Conservation (phyloP, 1,284 basidiomycete genomes). For the Porogramme epimiltina region DNA sequence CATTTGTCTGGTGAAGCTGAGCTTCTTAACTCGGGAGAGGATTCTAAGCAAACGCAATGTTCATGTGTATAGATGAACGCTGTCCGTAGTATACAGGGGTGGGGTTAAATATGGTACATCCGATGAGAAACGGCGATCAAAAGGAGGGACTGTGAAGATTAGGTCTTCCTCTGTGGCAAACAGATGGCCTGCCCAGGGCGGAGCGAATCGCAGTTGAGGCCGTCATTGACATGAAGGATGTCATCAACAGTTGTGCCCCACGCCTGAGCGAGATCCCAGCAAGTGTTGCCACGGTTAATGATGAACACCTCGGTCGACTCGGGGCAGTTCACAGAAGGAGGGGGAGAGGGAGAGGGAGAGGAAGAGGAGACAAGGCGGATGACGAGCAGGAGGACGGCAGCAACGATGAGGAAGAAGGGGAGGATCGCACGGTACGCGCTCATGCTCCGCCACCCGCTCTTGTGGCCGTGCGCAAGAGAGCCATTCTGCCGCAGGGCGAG, state of each 20-base stretch:
- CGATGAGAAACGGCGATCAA: too few species aligned
- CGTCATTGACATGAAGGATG: constrained; percentile 54
- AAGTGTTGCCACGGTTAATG: constrained; percentile 64
- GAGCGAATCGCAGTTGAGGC: constrained; percentile 56
- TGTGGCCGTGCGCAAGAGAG: constrained; percentile 5
- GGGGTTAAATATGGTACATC: background rate
- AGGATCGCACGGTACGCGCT: constrained; percentile 64
- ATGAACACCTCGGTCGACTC: constrained; percentile 48
- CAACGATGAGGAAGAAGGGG: constrained; percentile 74
- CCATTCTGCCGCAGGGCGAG: constrained; percentile 2
- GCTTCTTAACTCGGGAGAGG: too few species aligned
- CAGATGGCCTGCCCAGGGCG: constrained; percentile 65
- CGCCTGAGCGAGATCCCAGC: constrained; percentile 63
- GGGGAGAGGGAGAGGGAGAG: constrained; percentile 31
- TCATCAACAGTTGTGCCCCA: constrained; percentile 56
- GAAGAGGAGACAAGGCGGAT: constrained; percentile 60
- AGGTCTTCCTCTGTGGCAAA: constrained; percentile 1
- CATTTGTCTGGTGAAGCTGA: too few species aligned
- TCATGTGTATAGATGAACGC: too few species aligned
- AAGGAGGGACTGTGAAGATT: background rate
- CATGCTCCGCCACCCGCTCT: constrained; percentile 19
- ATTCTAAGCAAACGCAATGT: too few species aligned
- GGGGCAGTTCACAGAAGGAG: constrained; percentile 46
- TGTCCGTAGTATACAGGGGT: constrained; percentile 2
- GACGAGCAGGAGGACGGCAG: constrained; percentile 63